Conservation (phyloP, 345 rosid species). For the Pseudoturritis turrita region DNA sequence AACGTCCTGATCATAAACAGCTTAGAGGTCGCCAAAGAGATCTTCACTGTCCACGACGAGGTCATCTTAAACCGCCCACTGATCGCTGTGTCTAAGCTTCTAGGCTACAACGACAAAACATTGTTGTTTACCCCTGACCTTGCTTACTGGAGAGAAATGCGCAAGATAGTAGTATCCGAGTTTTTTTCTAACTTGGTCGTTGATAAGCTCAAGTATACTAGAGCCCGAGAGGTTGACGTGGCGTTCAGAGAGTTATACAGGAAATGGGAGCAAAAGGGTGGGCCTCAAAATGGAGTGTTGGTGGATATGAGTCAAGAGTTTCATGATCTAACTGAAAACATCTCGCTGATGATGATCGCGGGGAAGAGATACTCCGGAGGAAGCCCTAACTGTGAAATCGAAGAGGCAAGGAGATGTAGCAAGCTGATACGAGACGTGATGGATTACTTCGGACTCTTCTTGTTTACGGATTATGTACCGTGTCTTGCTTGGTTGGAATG, state of each 20-base stretch:
- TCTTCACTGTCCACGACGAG: constrained; percentile 30
- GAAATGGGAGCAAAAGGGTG: background rate
- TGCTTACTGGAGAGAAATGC: constrained; percentile 41
- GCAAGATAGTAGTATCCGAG: constrained; percentile 29
- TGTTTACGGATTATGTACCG: constrained; percentile 39
- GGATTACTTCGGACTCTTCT: constrained; percentile 25
- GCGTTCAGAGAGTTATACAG: constrained; percentile 13
- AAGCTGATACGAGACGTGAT: constrained; percentile 17
- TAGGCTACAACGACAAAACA: constrained; percentile 26
- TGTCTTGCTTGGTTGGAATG: constrained; percentile 38
- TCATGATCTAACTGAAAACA: constrained; percentile 27
- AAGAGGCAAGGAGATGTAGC: constrained; percentile 8
- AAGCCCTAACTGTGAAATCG: background rate
- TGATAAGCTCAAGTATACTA: constrained; percentile 21
- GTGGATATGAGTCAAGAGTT: constrained; percentile 36
- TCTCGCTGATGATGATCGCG: constrained; percentile 32
- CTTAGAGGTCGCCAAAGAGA: constrained; percentile 34
- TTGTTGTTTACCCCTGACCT: constrained; percentile 29
- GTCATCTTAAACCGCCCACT: constrained; percentile 26
- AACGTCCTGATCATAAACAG: constrained; percentile 31
- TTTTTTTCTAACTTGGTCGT: constrained; percentile 32
- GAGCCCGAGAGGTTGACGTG: constrained; percentile 22
- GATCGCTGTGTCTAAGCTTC: background rate
- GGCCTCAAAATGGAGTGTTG: background rate
- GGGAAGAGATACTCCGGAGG: constrained; percentile 32